These are phyloP conservation scores for Ganoderma lingzhi DNA, from an alignment of 1,284 basidiomycete genomes.

Conservation along the genomic window DNA sequence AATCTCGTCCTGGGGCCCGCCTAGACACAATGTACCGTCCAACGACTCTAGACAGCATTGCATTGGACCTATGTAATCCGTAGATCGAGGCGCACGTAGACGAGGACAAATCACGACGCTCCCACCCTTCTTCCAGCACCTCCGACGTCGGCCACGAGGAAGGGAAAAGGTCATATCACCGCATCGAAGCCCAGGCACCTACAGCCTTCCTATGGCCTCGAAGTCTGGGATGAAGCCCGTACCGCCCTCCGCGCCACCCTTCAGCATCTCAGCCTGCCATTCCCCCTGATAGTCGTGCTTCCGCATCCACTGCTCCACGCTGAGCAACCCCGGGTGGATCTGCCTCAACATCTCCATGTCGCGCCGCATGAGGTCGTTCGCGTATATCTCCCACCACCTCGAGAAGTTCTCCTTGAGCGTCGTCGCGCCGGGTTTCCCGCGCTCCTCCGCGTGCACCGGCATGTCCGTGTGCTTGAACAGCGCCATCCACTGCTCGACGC, in stretches of 20 bases:
- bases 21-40: not conserved
- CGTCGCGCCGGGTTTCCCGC: constrained; percentile 37
- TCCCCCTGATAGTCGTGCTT: constrained; percentile 29
- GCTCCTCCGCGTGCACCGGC: constrained; percentile 43
- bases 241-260: constrained; percentile 17
- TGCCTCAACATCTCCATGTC: constrained; percentile 33
- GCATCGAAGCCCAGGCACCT: not conserved
- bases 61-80: not conserved
- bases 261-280: constrained; percentile 13
- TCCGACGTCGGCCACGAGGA: constrained; percentile 1
- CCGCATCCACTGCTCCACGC: constrained; percentile 38
- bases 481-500: constrained; percentile 49
- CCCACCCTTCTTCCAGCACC: not conserved
- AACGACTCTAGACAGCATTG: not conserved
- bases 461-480: constrained; percentile 42
- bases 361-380: constrained; percentile 49
- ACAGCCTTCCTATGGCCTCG: not conserved
- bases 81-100: too few relatives aligned
- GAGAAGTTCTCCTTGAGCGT: constrained; percentile 49
- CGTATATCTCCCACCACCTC: constrained; percentile 48
- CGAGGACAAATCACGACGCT: not conserved
- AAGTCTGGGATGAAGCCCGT: not conserved
- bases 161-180: not conserved
- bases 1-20: not conserved
- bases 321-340: constrained; percentile 42